A percentile compares a stretch with the other conserved stretches of the same genome.
Evolutionary conservation across 441 rosid genomes (phyloP).

Genomic region (Brassica balearica): DNA sequence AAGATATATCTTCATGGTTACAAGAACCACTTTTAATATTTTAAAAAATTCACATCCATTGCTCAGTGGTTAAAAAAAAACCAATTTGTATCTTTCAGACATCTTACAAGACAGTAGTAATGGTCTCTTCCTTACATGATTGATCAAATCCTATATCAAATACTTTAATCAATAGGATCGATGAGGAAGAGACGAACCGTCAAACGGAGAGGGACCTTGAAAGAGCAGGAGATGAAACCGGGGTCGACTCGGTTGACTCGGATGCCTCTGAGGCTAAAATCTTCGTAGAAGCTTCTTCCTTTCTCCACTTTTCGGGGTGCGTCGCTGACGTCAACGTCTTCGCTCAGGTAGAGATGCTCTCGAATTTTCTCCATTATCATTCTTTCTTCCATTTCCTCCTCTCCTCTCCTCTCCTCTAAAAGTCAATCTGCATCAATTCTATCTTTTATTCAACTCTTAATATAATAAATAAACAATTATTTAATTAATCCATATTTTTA

Average conservation of each 20-base stretch:
- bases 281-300: slow-evolving; percentile 71
- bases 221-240: slow-evolving; percentile 70
- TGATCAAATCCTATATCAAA: background rate
- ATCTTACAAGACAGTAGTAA: background rate
- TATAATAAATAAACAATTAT: background rate
- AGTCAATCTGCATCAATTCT: slow-evolving; percentile 1
- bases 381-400: background rate
- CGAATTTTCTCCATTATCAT: slow-evolving; percentile 64
- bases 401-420: background rate
- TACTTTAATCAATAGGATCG: background rate
- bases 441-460: background rate
- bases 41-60: no score
- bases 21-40: no score
- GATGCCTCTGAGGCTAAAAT: slow-evolving; percentile 70
- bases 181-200: slow-evolving; percentile 51
- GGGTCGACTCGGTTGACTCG: slow-evolving; percentile 75
- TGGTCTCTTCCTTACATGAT: background rate
- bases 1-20: background rate
- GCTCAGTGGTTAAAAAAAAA: no score
- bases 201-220: slow-evolving; percentile 89
- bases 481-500: background rate
- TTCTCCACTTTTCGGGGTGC: slow-evolving; percentile 45
- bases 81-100: background rate
- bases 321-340: slow-evolving; percentile 58
- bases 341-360: slow-evolving; percentile 52